Conservation (phyloP, 768 basidiomycete genomes). For the Termitomyces sp. region DNA sequence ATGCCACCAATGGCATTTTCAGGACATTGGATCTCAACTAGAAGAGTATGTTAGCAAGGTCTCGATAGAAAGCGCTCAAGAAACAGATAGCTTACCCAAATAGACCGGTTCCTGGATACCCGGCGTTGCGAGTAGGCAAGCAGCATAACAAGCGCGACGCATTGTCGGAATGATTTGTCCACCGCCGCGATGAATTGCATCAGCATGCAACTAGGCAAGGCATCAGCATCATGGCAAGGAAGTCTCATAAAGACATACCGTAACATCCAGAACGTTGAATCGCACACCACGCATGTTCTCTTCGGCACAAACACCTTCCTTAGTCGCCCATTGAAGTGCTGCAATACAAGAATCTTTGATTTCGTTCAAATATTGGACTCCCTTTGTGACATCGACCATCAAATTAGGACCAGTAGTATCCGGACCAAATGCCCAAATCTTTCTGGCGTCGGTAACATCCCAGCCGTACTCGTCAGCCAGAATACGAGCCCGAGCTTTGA, state of each 20-base stretch:
- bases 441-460: conserved; percentile 99
- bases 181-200: conserved; percentile 99
- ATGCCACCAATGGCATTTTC: conserved; percentile 98
- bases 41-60: background rate
- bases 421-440: conserved; percentile 99
- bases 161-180: conserved; percentile 98
- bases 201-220: conserved; percentile 74
- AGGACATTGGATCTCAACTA: conserved; percentile 97
- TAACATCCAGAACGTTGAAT: conserved; percentile 93
- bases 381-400: conserved; percentile 97
- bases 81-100: conserved; percentile 53
- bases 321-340: conserved; percentile 99
- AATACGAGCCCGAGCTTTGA: conserved; percentile 91
- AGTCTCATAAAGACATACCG: conserved; percentile 41
- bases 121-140: conserved; percentile 87
- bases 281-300: conserved; percentile 99
- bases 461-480: conserved; percentile 96
- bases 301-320: conserved; percentile 94
- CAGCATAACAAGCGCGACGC: conserved; percentile 95
- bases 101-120: conserved; percentile 95
- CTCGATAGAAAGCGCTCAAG: background rate
- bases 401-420: conserved; percentile 97
- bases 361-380: conserved; percentile 98
- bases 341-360: conserved; percentile 99
- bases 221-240: background rate